A percentile compares a stretch with the other conserved stretches of the same genome.
phyloP scores from a whole-genome alignment of 805 yeast species.

The Kockiozyma suomiensis region DNA sequence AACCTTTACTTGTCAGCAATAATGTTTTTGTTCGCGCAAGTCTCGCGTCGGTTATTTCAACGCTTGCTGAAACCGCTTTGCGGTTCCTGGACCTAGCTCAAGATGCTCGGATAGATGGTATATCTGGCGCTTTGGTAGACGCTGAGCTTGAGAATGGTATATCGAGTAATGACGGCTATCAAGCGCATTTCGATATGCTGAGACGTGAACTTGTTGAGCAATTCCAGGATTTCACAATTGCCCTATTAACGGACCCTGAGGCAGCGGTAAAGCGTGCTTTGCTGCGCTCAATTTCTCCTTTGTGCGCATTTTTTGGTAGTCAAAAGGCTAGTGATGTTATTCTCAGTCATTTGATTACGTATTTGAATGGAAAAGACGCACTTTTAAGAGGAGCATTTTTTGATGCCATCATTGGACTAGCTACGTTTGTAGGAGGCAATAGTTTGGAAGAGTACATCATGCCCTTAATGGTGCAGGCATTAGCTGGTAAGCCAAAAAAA shows the following conservation, averaged over 20 bases:
- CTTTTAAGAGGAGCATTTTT: constrained; percentile 71
- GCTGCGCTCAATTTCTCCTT: constrained; percentile 67
- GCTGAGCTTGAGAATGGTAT: constrained; percentile 52
- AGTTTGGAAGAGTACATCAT: constrained; percentile 84
- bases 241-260: constrained; percentile 69
- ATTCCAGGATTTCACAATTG: constrained; percentile 66
- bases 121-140: constrained; percentile 39
- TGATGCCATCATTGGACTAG: constrained; percentile 68
- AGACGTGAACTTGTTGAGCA: constrained; percentile 52
- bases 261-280: constrained; percentile 69
- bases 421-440: constrained; percentile 77
- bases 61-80: constrained; percentile 65
- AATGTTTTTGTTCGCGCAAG: constrained; percentile 59
- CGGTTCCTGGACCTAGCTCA: constrained; percentile 63
- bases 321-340: constrained; percentile 87
- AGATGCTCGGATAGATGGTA: constrained; percentile 44
- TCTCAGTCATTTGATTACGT: constrained; percentile 87
- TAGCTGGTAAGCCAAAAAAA: constrained; percentile 61
- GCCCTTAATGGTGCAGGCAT: constrained; percentile 80
- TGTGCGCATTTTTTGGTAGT: constrained; percentile 81
- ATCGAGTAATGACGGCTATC: constrained; percentile 31
- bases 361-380: constrained; percentile 75
- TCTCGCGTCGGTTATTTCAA: constrained; percentile 73
- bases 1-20: constrained; percentile 47
- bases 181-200: constrained; percentile 41